Evolutionary conservation across 176 grass and related monocot genomes (phyloP).

Genomic region (Ensete ventricosum): DNA sequence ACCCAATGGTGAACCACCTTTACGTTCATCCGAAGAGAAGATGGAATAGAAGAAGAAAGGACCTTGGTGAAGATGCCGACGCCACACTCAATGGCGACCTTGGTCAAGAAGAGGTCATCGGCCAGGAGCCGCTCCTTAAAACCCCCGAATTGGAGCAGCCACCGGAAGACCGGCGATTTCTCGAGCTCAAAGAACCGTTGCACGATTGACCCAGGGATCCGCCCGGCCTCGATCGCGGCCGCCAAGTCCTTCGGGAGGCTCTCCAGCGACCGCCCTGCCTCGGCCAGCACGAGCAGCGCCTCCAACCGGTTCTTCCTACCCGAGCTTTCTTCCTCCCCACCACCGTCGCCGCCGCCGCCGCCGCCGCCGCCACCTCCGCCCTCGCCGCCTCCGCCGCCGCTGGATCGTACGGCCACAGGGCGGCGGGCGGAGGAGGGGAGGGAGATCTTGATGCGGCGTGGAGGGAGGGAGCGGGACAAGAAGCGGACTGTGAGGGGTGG

Average conservation of each 20-base stretch:
- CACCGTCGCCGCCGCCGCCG: neutral
- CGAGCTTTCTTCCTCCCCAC: conserved; percentile 23
- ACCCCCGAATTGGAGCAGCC: conserved; percentile 84
- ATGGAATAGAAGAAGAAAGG: neutral
- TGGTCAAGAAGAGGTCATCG: conserved; percentile 85
- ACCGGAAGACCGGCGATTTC: conserved; percentile 52
- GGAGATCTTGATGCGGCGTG: conserved; percentile 12
- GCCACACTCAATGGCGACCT: conserved; percentile 71
- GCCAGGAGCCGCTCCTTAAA: conserved; percentile 96
- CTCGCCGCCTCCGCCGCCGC: conserved; percentile 12
- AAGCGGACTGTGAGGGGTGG: conserved; percentile 24
- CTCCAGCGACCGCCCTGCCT: conserved; percentile 72
- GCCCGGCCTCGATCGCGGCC: conserved; percentile 57
- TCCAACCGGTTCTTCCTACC: conserved; percentile 34
- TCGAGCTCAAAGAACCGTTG: conserved; percentile 62
- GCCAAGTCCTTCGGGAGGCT: conserved; percentile 72
- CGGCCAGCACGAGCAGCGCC: conserved; percentile 66
- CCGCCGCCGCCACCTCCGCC: neutral
- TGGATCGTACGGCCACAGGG: conserved; percentile 29
- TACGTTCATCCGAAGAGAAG: neutral
- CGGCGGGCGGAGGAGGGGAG: conserved; percentile 32
- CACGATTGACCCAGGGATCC: conserved; percentile 58
- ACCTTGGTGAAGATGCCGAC: conserved; percentile 79
- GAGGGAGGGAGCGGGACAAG: conserved; percentile 17
- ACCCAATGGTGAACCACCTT: too few species aligned